Evolutionary conservation across 352 stramenopile genomes (phyloP).

Genomic region (Aphanomyces astaci): DNA sequence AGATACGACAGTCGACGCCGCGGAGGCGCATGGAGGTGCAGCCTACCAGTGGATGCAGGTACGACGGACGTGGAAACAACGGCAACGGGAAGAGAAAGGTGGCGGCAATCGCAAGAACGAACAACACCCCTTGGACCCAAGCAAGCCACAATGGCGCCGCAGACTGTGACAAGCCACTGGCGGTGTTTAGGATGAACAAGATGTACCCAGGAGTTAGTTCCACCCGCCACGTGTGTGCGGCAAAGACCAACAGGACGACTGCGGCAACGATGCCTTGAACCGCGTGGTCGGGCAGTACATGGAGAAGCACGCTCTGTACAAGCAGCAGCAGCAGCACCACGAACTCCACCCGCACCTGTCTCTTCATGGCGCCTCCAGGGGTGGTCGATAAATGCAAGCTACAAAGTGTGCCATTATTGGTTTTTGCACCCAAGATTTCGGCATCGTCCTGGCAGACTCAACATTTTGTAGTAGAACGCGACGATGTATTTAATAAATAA

Average conservation of each 20-base stretch:
- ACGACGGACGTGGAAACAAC: background rate
- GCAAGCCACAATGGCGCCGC: background rate
- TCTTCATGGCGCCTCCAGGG: too few relatives aligned
- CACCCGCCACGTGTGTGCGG: background rate
- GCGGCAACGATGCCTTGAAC: background rate
- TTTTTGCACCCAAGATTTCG: too few relatives aligned
- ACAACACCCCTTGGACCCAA: constrained; percentile 2
- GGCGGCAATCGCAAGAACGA: background rate
- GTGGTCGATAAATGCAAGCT: too few relatives aligned
- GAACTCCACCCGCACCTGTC: background rate
- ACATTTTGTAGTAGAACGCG: too few relatives aligned
- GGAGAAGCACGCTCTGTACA: background rate
- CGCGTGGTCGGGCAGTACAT: background rate
- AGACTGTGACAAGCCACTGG: background rate
- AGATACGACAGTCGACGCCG: constrained; percentile 53
- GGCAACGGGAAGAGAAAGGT: constrained; percentile 15
- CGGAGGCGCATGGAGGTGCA: constrained; percentile 34
- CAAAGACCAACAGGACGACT: background rate
- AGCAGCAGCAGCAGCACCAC: background rate
- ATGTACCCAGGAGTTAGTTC: constrained; percentile 1
- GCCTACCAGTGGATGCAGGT: constrained; percentile 26
- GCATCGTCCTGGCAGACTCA: too few relatives aligned
- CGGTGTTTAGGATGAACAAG: constrained; percentile 7
- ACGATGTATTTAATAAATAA: too few relatives aligned
- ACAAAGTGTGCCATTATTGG: too few relatives aligned